These are phyloP conservation scores for Globisporangium spiculum DNA, from an alignment of 352 stramenopile species.

Conservation along the genomic window DNA sequence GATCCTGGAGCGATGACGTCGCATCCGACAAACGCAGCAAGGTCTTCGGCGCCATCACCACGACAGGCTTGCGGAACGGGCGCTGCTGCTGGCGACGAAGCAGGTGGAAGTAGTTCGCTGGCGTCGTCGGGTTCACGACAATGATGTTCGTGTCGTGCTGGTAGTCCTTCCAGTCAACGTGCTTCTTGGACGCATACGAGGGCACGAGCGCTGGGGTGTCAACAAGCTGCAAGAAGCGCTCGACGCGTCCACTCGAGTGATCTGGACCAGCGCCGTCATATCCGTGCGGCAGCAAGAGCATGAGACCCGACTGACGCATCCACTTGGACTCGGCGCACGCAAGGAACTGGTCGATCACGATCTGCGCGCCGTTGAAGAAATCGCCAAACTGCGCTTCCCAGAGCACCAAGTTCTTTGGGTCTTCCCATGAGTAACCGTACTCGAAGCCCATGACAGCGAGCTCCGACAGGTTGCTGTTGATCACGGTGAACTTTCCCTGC, in stretches of 20 bases:
- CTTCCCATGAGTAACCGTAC: constrained; percentile 88
- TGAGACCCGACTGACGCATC: constrained; percentile 84
- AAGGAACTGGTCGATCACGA: constrained; percentile 89
- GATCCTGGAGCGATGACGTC: constrained; percentile 59
- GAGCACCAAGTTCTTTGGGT: constrained; percentile 75
- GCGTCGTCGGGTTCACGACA: constrained; percentile 82
- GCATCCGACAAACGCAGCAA: constrained; percentile 66
- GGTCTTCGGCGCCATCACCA: constrained; percentile 81
- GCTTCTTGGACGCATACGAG: constrained; percentile 26
- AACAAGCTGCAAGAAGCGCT: constrained; percentile 88
- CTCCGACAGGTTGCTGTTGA: constrained; percentile 86
- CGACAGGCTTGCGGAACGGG: constrained; percentile 67
- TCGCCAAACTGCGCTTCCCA: constrained; percentile 92
- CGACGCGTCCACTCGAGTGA: constrained; percentile 77
- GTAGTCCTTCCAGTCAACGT: constrained; percentile 52
- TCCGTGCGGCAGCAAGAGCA: constrained; percentile 84
- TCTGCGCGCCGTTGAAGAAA: constrained; percentile 88
- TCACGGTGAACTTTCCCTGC: constrained; percentile 49
- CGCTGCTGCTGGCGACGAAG: constrained; percentile 89
- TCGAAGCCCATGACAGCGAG: constrained; percentile 88
- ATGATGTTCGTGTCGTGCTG: constrained; percentile 83
- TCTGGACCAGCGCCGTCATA: constrained; percentile 88
- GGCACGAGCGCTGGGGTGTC: constrained; percentile 60
- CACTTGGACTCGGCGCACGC: constrained; percentile 87
- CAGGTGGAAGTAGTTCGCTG: constrained; percentile 96